phyloP scores from a whole-genome alignment of 2,329 filamentous ascomycete genomes.

The Colletotrichum karsti region DNA sequence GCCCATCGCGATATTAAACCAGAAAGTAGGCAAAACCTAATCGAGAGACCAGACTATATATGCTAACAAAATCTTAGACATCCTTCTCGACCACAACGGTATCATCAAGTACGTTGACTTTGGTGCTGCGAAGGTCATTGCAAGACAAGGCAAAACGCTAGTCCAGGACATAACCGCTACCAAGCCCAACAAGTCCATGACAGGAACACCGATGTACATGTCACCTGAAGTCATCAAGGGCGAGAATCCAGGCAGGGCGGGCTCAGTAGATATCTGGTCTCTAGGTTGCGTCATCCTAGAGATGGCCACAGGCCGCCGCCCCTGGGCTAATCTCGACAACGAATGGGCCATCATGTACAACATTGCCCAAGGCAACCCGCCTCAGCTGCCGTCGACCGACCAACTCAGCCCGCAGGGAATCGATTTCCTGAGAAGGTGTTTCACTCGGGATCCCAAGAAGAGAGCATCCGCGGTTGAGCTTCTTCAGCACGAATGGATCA shows the following conservation, averaged over 20 bases:
- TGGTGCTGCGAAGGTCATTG: constrained; percentile 96
- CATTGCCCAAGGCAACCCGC: constrained; percentile 95
- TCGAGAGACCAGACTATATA: neutral
- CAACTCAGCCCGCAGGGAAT: constrained; percentile 87
- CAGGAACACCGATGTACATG: constrained; percentile 99
- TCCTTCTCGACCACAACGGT: constrained; percentile 95
- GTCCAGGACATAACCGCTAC: constrained; percentile 69
- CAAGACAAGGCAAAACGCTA: constrained; percentile 89
- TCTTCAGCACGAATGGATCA: constrained; percentile 92
- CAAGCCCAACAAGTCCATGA: constrained; percentile 88
- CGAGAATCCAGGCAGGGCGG: constrained; percentile 80
- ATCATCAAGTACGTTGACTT: constrained; percentile 99
- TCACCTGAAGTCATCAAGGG: constrained; percentile 98
- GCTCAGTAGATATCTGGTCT: constrained; percentile 95
- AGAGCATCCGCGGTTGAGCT: constrained; percentile 87
- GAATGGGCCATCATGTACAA: constrained; percentile 99
- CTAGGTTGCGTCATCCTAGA: constrained; percentile 96
- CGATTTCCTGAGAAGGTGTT: constrained; percentile 89
- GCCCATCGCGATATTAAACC: constrained; percentile 98
- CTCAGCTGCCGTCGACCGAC: constrained; percentile 81
- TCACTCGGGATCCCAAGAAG: constrained; percentile 82
- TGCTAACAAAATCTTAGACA: constrained; percentile 64
- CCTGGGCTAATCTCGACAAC: constrained; percentile 96
- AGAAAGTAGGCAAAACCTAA: constrained; percentile 72
- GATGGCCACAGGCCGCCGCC: constrained; percentile 94